Evolutionary conservation across 1,284 basidiomycete species (phyloP).

Genomic region (Ustilago sp.): DNA sequence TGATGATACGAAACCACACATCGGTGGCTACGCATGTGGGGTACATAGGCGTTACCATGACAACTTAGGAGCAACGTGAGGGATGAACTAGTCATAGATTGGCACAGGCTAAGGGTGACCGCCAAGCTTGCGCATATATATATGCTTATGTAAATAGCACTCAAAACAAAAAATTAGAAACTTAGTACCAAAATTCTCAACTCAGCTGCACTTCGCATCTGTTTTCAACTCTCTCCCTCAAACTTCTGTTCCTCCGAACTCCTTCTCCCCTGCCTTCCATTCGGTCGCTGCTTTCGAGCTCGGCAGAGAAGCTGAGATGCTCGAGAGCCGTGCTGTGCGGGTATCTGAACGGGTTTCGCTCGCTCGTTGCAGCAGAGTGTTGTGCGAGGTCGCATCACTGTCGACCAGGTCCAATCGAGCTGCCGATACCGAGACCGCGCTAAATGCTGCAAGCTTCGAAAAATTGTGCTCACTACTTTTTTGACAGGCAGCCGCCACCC

Average conservation of each 20-base stretch:
- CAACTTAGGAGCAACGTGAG: too few relatives aligned
- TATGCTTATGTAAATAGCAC: too few relatives aligned
- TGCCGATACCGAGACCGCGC: constrained; percentile 1
- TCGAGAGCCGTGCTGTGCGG: not conserved
- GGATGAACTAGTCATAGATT: too few relatives aligned
- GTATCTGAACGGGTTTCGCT: not conserved
- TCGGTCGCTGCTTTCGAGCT: not conserved
- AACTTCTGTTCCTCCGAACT: not conserved
- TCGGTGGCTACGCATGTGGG: too few relatives aligned
- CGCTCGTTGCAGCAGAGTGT: not conserved
- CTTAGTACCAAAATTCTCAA: too few relatives aligned
- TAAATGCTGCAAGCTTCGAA: not conserved
- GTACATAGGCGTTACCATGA: too few relatives aligned
- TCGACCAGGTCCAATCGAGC: not conserved
- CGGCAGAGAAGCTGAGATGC: not conserved
- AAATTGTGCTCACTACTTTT: not conserved
- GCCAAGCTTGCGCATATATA: too few relatives aligned
- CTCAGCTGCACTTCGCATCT: not conserved
- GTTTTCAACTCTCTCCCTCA: not conserved
- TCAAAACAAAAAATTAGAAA: too few relatives aligned
- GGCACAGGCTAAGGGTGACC: too few relatives aligned
- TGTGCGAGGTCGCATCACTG: not conserved
- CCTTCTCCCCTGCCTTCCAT: not conserved
- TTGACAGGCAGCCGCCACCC: constrained; percentile 4
- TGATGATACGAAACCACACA: too few relatives aligned